phyloP scores from a whole-genome alignment of 257 asterid genomes.

The Leptodermis oblonga region DNA sequence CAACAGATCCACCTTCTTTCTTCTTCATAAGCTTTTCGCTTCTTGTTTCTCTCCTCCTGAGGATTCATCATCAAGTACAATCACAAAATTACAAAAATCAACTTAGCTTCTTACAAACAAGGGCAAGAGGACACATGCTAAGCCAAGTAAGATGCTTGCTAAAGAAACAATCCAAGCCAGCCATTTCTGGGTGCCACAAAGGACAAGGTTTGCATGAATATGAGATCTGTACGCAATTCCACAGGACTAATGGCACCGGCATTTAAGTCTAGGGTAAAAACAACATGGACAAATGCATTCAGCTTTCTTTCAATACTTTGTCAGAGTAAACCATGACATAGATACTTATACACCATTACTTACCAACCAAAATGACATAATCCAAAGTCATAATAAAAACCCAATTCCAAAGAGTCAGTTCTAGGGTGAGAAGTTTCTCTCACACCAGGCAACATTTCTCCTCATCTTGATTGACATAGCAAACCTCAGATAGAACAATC shows the following conservation, averaged over 20 bases:
- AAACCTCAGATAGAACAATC: neutral
- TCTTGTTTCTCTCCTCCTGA: conserved; percentile 84
- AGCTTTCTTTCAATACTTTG: neutral
- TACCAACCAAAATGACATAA: neutral
- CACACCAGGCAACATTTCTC: neutral
- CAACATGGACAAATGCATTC: neutral
- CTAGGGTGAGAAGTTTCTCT: neutral
- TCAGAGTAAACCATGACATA: neutral
- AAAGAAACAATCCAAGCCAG: neutral
- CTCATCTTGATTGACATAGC: neutral
- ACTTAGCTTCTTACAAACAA: neutral
- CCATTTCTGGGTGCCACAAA: neutral
- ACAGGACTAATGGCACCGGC: neutral
- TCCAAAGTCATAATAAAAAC: neutral
- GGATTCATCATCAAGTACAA: conserved; percentile 23
- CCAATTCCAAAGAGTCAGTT: too few relatives aligned
- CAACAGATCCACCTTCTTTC: conserved; percentile 52
- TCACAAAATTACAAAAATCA: conserved; percentile 13
- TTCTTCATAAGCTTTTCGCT: conserved; percentile 73
- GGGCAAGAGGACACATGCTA: neutral
- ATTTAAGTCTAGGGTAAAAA: neutral
- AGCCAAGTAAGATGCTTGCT: neutral
- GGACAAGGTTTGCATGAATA: neutral
- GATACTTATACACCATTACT: too few relatives aligned
- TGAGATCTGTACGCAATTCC: neutral